Conservation (phyloP, 306 rosid genomes). For the Quercus mongolica region DNA sequence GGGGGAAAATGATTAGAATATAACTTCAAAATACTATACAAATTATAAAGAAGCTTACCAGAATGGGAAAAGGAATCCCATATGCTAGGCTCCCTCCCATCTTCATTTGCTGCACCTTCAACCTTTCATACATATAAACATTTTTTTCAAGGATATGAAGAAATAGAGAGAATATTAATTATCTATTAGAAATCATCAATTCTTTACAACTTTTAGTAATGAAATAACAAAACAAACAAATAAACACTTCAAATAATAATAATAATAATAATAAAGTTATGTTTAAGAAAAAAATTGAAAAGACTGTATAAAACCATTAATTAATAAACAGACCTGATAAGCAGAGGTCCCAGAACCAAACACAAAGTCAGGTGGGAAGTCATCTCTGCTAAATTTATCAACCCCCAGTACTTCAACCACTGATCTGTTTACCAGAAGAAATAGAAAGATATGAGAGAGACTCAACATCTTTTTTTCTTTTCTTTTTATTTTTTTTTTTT, state of each 20-base stretch:
- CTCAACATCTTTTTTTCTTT: neutral
- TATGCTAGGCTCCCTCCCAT: conserved; percentile 20
- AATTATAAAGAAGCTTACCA: conserved; percentile 11
- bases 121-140: conserved; percentile 15
- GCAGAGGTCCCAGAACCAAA: conserved; percentile 71
- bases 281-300: neutral
- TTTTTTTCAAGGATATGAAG: neutral
- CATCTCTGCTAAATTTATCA: conserved; percentile 31
- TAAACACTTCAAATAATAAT: too few species aligned
- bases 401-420: neutral
- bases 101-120: conserved; percentile 51
- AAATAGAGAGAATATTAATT: neutral
- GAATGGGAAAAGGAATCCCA: conserved; percentile 21
- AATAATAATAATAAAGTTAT: neutral
- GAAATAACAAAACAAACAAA: too few species aligned
- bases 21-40: too few species aligned
- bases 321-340: conserved; percentile 42
- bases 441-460: neutral
- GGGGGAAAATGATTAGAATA: too few species aligned
- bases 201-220: too few species aligned
- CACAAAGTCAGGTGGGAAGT: conserved; percentile 58
- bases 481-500: neutral
- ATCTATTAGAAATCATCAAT: neutral
- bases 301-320: too few species aligned
- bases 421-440: neutral